Percentiles rank a stretch among this genome's conserved stretches.
Evolutionary conservation across 192 early-diverging fungal genomes (phyloP).

Genomic region (Backusella mclennaniae): DNA sequence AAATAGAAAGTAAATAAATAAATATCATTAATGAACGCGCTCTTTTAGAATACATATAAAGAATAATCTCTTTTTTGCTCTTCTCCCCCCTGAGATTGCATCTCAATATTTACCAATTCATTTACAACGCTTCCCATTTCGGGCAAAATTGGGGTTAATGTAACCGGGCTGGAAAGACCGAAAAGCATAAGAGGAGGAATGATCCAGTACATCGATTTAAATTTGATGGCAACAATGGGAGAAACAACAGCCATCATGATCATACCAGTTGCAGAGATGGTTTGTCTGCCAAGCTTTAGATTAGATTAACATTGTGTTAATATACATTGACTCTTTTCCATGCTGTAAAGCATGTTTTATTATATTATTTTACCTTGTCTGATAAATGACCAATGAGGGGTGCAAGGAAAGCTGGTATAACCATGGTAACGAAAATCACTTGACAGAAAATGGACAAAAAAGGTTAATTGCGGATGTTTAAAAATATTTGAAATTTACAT

Average conservation of each 20-base stretch:
- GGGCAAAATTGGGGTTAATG: constrained; percentile 64
- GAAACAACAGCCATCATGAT: constrained; percentile 44
- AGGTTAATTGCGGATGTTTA: not conserved
- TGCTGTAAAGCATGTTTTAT: not conserved
- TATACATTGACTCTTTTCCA: not conserved
- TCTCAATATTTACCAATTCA: constrained; percentile 54
- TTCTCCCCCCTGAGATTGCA: constrained; percentile 42
- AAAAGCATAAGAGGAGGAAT: constrained; percentile 51
- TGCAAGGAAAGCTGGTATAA: constrained; percentile 64
- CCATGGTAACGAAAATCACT: constrained; percentile 66
- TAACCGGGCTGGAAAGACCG: constrained; percentile 51
- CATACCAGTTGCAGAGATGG: constrained; percentile 45
- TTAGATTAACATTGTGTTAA: not conserved
- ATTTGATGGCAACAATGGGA: constrained; percentile 42
- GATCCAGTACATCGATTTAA: constrained; percentile 33
- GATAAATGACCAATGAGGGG: constrained; percentile 57
- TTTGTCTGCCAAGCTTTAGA: constrained; percentile 41
- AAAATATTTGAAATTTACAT: constrained; percentile 13
- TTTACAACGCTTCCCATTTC: constrained; percentile 67
- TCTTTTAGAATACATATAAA: not conserved
- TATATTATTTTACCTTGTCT: constrained; percentile 28
- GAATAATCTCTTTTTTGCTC: not conserved
- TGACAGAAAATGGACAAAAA: constrained; percentile 9
- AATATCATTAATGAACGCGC: not conserved
- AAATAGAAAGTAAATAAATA: not conserved